phyloP scores from a whole-genome alignment of 2,329 filamentous ascomycete genomes.

The Aspergillus cejpii region DNA sequence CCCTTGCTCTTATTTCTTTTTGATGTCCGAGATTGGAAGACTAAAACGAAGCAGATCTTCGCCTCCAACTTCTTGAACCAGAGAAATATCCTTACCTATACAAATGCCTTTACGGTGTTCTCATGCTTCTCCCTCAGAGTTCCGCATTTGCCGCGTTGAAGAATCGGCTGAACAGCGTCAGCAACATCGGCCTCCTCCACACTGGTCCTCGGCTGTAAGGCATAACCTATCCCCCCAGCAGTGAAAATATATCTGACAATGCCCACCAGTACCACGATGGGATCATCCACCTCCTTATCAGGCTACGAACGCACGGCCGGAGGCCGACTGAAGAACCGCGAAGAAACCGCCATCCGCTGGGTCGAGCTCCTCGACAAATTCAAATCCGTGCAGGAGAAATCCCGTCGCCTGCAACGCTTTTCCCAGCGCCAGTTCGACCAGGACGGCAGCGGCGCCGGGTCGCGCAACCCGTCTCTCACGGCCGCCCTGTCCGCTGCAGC shows the following conservation, averaged over 20 bases:
- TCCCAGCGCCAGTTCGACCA: conserved; percentile 43
- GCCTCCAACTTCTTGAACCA: conserved; percentile 88
- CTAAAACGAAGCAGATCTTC: conserved; percentile 59
- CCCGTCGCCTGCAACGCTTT: conserved; percentile 61
- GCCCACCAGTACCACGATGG: conserved; percentile 8
- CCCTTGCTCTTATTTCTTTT: conserved; percentile 4
- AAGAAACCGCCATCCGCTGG: conserved; percentile 84
- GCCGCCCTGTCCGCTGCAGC: conserved; percentile 28
- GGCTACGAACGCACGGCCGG: conserved; percentile 58
- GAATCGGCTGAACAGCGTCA: conserved; percentile 93
- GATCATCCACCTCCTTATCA: conserved; percentile 25
- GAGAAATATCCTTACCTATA: conserved; percentile 93
- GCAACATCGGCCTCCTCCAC: conserved; percentile 91
- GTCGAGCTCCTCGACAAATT: conserved; percentile 91
- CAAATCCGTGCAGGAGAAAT: conserved; percentile 78
- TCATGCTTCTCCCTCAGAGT: conserved; percentile 98
- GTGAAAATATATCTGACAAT: conserved; percentile 6
- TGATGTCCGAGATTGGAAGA: conserved; percentile 8
- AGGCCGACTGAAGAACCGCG: conserved; percentile 73
- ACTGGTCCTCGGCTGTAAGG: conserved; percentile 71
- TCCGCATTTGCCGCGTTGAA: conserved; percentile 95
- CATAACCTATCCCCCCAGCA: conserved; percentile 20
- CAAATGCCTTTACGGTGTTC: conserved; percentile 91
- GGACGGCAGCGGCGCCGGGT: conserved; percentile 46
- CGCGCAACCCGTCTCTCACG: conserved; percentile 32